phyloP scores from a whole-genome alignment of 495 filamentous ascomycete genomes.

The Lophiotrema nucula region DNA sequence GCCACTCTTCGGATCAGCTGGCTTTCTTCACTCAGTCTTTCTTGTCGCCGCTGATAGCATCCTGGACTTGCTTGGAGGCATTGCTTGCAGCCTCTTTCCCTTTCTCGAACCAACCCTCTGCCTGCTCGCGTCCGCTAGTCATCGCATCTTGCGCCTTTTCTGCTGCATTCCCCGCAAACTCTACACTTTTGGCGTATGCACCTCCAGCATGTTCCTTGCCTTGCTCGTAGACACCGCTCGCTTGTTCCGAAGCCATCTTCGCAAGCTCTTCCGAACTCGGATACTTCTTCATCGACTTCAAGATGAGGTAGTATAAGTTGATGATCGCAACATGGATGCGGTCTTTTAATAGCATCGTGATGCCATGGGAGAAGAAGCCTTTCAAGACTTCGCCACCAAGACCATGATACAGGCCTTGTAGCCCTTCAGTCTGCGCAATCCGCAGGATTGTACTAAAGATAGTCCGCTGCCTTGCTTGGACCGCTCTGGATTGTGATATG shows the following conservation, averaged over 20 bases:
- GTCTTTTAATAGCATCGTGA: slow-evolving; percentile 89
- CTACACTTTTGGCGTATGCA: background rate
- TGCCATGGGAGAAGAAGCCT: slow-evolving; percentile 81
- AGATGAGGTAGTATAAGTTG: slow-evolving; percentile 57
- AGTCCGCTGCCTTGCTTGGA: slow-evolving; percentile 42
- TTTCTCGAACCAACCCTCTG: slow-evolving; percentile 10
- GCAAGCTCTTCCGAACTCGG: slow-evolving; percentile 37
- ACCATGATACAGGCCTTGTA: slow-evolving; percentile 72
- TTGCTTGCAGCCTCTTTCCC: slow-evolving; percentile 11
- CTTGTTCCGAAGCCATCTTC: slow-evolving; percentile 28
- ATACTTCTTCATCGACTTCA: slow-evolving; percentile 39
- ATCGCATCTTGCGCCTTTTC: background rate
- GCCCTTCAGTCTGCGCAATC: slow-evolving; percentile 67
- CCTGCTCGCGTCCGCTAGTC: slow-evolving; percentile 5
- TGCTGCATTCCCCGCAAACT: background rate
- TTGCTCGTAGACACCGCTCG: slow-evolving; percentile 13
- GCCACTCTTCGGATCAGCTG: background rate
- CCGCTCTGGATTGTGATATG: background rate
- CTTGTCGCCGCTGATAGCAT: background rate
- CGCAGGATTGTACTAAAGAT: slow-evolving; percentile 62
- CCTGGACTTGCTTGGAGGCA: slow-evolving; percentile 17
- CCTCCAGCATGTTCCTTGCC: slow-evolving; percentile 8
- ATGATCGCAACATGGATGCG: slow-evolving; percentile 73
- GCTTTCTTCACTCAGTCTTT: background rate
- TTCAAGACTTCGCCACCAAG: slow-evolving; percentile 74